These are phyloP conservation scores for Podospora bellae-mahoneyi DNA, from an alignment of 495 filamentous ascomycete genomes.

Conservation along the genomic window DNA sequence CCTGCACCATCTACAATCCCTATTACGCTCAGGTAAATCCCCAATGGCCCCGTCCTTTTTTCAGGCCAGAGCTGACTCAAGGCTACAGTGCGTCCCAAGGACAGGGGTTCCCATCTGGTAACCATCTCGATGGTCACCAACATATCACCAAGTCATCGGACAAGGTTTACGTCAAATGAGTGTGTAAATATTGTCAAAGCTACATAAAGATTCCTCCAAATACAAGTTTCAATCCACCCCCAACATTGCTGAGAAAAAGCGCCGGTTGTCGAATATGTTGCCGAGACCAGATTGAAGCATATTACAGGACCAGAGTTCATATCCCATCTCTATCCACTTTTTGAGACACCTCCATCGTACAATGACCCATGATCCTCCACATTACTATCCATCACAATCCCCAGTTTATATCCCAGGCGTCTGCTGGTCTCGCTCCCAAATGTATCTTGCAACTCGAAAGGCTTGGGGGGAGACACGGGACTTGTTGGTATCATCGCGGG, in stretches of 20 bases:
- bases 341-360: background rate
- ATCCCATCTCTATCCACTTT: background rate
- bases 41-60: background rate
- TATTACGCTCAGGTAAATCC: constrained; percentile 20
- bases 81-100: background rate
- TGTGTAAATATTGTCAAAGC: background rate
- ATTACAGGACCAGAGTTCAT: background rate
- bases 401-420: too few species aligned
- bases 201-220: background rate
- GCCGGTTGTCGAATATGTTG: background rate
- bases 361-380: background rate
- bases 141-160: background rate
- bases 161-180: background rate
- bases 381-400: background rate
- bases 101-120: background rate
- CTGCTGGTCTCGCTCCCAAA: background rate
- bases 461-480: too few species aligned
- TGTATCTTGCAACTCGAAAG: too few species aligned
- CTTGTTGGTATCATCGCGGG: too few species aligned
- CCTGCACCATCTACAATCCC: constrained; percentile 19
- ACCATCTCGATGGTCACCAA: too few species aligned
- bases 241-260: background rate
- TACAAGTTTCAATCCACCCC: background rate
- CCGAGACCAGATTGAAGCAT: background rate
- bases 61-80: background rate